Base-by-base conservation (phyloP, 1,284 basidiomycete genomes). In the Earliella scabrosa region DNA sequence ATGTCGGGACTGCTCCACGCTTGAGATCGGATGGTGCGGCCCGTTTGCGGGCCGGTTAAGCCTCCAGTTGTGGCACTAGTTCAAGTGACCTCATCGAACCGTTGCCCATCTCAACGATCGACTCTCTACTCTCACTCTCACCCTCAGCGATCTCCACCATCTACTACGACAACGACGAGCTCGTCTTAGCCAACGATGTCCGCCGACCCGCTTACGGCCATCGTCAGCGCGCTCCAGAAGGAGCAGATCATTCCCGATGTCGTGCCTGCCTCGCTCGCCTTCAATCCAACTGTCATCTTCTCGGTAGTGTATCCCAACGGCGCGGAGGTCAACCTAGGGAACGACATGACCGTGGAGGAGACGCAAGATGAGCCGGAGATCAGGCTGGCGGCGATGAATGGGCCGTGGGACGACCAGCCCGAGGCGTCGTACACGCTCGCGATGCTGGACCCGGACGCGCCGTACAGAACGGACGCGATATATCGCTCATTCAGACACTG, bases 401-500 rank as follows among this genome's bases (percentile, higher is more conserved):
- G 74, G 18, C 62, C 69, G 4, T 72, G 70, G 10, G 71, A 71
- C 45, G 64, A 58, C 16, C 54, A 56, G 8, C 67, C 66, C 2
- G 79, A 79, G 45, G 66, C 75, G 4, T 77, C 75, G 7, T 88
- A 87, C 63, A 87, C 87, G 2, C 72, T 88, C 23, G 82, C 81
- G 29, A 82, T 88, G 82, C 76, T 82, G n/a, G 86, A 88, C 65
- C 86, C 86, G 0, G 87, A 89, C 64, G 87, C 86, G 2, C 87
- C 86, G 0, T 82, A 81, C 0, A 70, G 80, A 34, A 69, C 64
- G 9, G 78, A 86, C 46, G 84, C 82, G 1, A 80, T 77, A 56
- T 85, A 76, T 65, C 75, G 78, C 4, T 73, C 84, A 47, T 88
- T 84, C 72, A 76, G 86, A 54, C 87, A 89, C 60, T 88, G 85